A percentile compares a stretch with the other conserved stretches of the same genome.
Evolutionary conservation across 495 filamentous ascomycete genomes (phyloP).

Genomic region (Ascobolus immersus): DNA sequence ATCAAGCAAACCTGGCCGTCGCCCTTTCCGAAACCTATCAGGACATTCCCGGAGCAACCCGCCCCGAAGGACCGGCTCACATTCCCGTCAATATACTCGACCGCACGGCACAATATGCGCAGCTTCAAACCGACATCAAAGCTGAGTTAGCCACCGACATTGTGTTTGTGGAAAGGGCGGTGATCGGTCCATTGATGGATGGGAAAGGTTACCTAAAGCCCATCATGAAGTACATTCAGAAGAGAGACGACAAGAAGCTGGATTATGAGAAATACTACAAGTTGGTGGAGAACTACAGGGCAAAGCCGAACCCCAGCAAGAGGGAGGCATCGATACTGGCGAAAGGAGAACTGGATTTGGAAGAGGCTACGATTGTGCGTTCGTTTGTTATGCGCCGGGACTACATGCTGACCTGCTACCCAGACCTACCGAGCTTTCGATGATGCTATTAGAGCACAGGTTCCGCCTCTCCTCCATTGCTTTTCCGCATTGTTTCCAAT

Average conservation of each 20-base stretch:
- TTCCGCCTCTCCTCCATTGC: constrained; percentile 51
- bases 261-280: constrained; percentile 69
- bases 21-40: too few relatives aligned
- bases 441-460: constrained; percentile 44
- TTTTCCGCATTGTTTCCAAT: constrained; percentile 59
- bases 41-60: too few relatives aligned
- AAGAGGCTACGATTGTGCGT: constrained; percentile 36
- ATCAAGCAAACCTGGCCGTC: too few relatives aligned
- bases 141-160: constrained; percentile 53
- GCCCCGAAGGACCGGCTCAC: too few relatives aligned
- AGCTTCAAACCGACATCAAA: too few relatives aligned
- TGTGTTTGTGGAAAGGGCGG: constrained; percentile 38
- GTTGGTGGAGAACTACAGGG: constrained; percentile 40
- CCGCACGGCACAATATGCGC: too few relatives aligned
- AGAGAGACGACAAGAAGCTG: constrained; percentile 64
- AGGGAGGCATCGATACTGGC: constrained; percentile 51
- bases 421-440: constrained; percentile 68
- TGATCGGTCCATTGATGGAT: constrained; percentile 46
- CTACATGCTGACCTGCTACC: too few relatives aligned
- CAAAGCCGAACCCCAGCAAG: constrained; percentile 34
- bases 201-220: constrained; percentile 28
- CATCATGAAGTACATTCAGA: constrained; percentile 77
- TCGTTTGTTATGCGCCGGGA: neutral
- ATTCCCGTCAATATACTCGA: too few relatives aligned
- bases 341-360: constrained; percentile 57